These are phyloP conservation scores for Apophysomyces sp. DNA, from an alignment of 371 early-diverging fungal species.

Conservation along the genomic window DNA sequence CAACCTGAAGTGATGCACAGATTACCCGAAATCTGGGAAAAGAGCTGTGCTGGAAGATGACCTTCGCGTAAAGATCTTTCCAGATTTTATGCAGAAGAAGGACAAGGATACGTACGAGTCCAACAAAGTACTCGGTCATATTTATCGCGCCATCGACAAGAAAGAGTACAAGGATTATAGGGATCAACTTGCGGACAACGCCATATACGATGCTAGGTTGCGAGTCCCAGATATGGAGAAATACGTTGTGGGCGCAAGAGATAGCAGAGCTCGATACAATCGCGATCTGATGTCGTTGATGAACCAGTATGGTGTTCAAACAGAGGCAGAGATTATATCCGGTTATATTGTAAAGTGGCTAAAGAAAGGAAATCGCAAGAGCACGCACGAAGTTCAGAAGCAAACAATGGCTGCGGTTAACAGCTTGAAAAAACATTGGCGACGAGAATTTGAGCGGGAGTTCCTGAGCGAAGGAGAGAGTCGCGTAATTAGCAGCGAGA, in stretches of 20 bases:
- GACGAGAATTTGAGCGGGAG: slow-evolving; percentile 44
- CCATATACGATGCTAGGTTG: slow-evolving; percentile 47
- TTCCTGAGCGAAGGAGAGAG: slow-evolving; percentile 20
- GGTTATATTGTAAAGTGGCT: slow-evolving; percentile 44
- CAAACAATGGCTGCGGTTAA: slow-evolving; percentile 41
- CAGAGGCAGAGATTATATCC: slow-evolving; percentile 51
- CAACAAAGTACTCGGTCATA: slow-evolving; percentile 58
- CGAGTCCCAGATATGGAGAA: slow-evolving; percentile 52
- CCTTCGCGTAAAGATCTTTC: slow-evolving; percentile 53
- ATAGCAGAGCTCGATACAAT: slow-evolving; percentile 46
- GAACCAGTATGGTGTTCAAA: slow-evolving; percentile 67
- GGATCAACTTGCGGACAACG: slow-evolving; percentile 13
- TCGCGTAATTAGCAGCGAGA: slow-evolving; percentile 11
- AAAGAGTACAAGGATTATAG: slow-evolving; percentile 38
- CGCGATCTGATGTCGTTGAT: slow-evolving; percentile 53
- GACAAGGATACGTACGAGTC: slow-evolving; percentile 57
- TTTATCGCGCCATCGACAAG: slow-evolving; percentile 58
- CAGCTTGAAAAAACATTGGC: slow-evolving; percentile 38
- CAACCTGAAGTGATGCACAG: not conserved
- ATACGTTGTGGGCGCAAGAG: slow-evolving; percentile 56
- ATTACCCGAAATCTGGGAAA: slow-evolving; percentile 50
- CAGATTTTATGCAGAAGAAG: slow-evolving; percentile 84
- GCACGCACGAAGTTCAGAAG: slow-evolving; percentile 46
- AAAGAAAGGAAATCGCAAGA: slow-evolving; percentile 35
- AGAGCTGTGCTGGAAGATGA: slow-evolving; percentile 42